A percentile compares a stretch with the other conserved stretches of the same genome.
These are phyloP conservation scores for Plasmodium inui DNA, from an alignment of 169 alveolate genomes.

Conservation along the genomic window DNA sequence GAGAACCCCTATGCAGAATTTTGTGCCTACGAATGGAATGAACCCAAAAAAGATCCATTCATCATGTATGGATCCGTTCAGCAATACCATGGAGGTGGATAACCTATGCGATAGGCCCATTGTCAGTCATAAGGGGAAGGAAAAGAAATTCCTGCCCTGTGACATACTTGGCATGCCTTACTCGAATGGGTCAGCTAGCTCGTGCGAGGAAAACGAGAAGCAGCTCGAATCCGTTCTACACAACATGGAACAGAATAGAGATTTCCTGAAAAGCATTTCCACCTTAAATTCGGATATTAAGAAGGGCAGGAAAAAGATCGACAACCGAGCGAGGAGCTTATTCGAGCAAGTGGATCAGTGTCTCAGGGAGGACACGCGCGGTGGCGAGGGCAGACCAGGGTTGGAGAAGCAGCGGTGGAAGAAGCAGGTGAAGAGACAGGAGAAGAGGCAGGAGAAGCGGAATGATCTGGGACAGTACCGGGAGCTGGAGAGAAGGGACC, in stretches of 20 bases:
- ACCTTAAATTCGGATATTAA: neutral
- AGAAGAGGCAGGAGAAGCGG: neutral
- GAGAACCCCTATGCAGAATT: neutral
- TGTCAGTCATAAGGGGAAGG: neutral
- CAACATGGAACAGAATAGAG: constrained; percentile 12
- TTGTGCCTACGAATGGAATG: neutral
- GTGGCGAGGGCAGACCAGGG: neutral
- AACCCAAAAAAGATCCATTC: neutral
- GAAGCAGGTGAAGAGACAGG: too few relatives aligned
- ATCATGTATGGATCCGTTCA: neutral
- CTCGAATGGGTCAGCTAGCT: neutral
- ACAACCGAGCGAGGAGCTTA: constrained; percentile 12
- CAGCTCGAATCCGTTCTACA: neutral
- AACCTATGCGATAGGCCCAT: neutral
- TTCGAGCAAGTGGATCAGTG: constrained; percentile 19
- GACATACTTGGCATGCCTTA: neutral
- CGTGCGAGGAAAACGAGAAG: neutral
- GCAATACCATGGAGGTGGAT: neutral
- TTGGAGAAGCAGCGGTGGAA: neutral
- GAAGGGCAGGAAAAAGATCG: neutral
- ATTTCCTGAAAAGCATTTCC: constrained; percentile 20
- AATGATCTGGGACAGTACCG: neutral
- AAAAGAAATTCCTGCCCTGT: constrained; percentile 1
- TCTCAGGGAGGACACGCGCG: neutral
- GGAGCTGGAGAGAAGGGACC: neutral